phyloP scores from a whole-genome alignment of 1,139 yeast species.

The Candida glucosophila region DNA sequence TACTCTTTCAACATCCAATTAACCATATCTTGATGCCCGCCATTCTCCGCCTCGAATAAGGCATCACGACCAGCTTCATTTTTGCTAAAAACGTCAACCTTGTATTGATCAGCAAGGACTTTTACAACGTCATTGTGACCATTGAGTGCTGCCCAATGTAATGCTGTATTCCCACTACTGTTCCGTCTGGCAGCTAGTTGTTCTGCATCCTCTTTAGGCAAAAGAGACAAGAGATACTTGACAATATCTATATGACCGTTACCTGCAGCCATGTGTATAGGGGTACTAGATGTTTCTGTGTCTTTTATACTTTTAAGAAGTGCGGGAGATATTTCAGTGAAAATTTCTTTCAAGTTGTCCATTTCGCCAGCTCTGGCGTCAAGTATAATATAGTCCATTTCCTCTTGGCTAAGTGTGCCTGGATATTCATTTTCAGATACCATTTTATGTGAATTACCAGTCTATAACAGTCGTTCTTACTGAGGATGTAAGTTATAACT shows the following conservation, averaged over 20 bases:
- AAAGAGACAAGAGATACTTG: conserved; percentile 45
- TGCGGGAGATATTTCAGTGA: conserved; percentile 50
- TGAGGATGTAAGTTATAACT: no score
- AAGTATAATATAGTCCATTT: conserved; percentile 69
- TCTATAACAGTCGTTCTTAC: no score
- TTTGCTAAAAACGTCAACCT: conserved; percentile 73
- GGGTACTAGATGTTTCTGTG: conserved; percentile 58
- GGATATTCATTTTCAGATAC: no score
- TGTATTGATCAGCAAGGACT: conserved; percentile 59
- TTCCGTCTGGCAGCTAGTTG: conserved; percentile 50
- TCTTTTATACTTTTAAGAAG: conserved; percentile 49
- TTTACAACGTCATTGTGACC: conserved; percentile 73
- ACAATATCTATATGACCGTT: conserved; percentile 80
- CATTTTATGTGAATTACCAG: no score
- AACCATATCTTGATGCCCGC: conserved; percentile 56
- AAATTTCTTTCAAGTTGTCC: conserved; percentile 60
- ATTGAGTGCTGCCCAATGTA: conserved; percentile 92
- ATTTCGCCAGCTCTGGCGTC: conserved; percentile 87
- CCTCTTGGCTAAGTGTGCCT: conserved; percentile 62
- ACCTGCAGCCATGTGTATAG: conserved; percentile 91
- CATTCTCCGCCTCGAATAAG: conserved; percentile 81
- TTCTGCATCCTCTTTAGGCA: conserved; percentile 36
- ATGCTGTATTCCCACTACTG: conserved; percentile 82
- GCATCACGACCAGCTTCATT: conserved; percentile 76
- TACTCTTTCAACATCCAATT: conserved; percentile 65